phyloP scores from a whole-genome alignment of 257 asterid species.

The Paulownia fortunei region DNA sequence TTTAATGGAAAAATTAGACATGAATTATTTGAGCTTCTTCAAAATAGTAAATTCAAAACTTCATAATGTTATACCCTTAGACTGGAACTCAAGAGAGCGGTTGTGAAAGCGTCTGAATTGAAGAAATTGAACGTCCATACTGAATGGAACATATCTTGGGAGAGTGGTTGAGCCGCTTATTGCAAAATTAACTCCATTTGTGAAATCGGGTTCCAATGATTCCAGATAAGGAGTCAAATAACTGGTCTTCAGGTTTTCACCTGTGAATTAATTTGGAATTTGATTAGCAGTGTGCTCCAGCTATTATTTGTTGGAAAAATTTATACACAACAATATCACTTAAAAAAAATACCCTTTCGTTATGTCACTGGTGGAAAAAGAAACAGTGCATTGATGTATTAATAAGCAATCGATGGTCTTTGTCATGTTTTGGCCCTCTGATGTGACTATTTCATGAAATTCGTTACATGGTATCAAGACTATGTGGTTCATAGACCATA shows the following conservation, averaged over 20 bases:
- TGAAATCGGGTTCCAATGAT: constrained; percentile 43
- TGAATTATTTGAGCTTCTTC: neutral
- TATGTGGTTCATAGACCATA: neutral
- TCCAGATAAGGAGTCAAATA: constrained; percentile 59
- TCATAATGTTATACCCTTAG: constrained; percentile 33
- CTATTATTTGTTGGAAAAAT: too few relatives aligned
- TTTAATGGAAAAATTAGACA: neutral
- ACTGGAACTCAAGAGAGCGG: constrained; percentile 37
- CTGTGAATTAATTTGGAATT: constrained; percentile 29
- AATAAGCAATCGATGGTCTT: neutral
- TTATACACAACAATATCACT: too few relatives aligned
- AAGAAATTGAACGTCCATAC: constrained; percentile 41
- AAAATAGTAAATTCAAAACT: neutral
- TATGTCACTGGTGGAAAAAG: neutral
- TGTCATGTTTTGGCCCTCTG: neutral
- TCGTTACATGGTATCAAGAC: too few relatives aligned
- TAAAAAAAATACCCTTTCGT: neutral
- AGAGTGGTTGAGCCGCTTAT: constrained; percentile 44
- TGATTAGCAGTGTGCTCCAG: neutral
- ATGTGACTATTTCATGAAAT: too few relatives aligned
- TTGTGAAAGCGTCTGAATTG: constrained; percentile 48
- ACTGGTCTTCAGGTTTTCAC: constrained; percentile 45
- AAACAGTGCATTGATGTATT: neutral
- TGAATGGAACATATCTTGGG: constrained; percentile 39
- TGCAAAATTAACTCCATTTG: constrained; percentile 59